Evolutionary conservation across 2,329 filamentous ascomycete genomes (phyloP).

Genomic region (Capronia americana): DNA sequence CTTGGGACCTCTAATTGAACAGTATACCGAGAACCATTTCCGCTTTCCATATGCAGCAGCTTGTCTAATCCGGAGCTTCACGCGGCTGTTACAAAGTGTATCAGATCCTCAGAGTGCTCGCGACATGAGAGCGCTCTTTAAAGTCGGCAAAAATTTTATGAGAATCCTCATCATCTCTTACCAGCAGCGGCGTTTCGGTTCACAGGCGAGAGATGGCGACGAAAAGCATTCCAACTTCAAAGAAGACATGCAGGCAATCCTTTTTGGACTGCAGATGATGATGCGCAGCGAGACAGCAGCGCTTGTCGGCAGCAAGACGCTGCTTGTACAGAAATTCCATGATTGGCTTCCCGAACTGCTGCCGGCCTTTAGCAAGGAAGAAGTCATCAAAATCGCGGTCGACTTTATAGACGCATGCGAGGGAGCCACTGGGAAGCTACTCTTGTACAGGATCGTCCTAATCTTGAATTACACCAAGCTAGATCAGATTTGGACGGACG

Average conservation of each 20-base stretch:
- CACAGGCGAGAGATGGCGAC: slow-evolving; percentile 58
- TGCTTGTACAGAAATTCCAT: slow-evolving; percentile 95
- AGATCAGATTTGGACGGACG: slow-evolving; percentile 74
- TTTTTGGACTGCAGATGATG: slow-evolving; percentile 85
- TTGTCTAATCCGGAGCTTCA: slow-evolving; percentile 85
- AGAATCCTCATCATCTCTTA: slow-evolving; percentile 90
- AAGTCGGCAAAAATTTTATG: slow-evolving; percentile 89
- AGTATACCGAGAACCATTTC: slow-evolving; percentile 86
- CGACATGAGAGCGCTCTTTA: slow-evolving; percentile 87
- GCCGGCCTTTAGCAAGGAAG: slow-evolving; percentile 75
- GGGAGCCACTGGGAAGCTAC: slow-evolving; percentile 84
- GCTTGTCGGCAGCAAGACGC: slow-evolving; percentile 89
- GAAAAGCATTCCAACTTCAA: slow-evolving; percentile 67
- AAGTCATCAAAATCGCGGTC: slow-evolving; percentile 88
- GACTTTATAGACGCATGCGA: slow-evolving; percentile 93
- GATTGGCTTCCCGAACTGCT: slow-evolving; percentile 93
- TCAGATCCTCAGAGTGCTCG: slow-evolving; percentile 82
- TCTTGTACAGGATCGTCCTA: slow-evolving; percentile 88
- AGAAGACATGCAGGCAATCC: slow-evolving; percentile 82
- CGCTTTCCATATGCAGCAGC: slow-evolving; percentile 92
- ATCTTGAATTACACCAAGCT: slow-evolving; percentile 90
- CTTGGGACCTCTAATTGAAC: slow-evolving; percentile 84
- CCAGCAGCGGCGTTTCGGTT: slow-evolving; percentile 82
- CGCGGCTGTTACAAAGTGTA: slow-evolving; percentile 79
- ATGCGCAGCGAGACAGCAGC: slow-evolving; percentile 88